These are phyloP conservation scores for Lipomyces anomalus DNA, from an alignment of 805 yeast species.

Conservation along the genomic window DNA sequence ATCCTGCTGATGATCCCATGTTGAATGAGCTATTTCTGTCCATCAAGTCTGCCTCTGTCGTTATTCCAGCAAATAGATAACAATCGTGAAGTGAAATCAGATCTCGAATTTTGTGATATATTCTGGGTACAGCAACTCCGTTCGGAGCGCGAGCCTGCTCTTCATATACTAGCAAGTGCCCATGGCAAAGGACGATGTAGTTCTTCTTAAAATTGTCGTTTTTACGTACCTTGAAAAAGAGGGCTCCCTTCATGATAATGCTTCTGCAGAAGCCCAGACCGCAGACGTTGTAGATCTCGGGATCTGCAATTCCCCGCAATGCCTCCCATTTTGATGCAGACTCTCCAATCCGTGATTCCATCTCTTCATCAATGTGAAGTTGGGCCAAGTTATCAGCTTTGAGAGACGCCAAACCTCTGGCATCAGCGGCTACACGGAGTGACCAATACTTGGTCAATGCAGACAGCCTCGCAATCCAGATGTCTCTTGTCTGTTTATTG, in stretches of 20 bases:
- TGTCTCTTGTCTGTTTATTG: slow-evolving; percentile 43
- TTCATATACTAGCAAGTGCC: slow-evolving; percentile 55
- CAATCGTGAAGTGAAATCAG: slow-evolving; percentile 61
- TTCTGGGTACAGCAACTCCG: slow-evolving; percentile 44
- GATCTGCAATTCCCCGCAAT: slow-evolving; percentile 49
- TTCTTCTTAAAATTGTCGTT: slow-evolving; percentile 59
- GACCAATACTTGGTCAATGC: slow-evolving; percentile 57
- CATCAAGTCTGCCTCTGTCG: slow-evolving; percentile 53
- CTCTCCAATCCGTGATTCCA: slow-evolving; percentile 50
- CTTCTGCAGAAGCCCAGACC: slow-evolving; percentile 54
- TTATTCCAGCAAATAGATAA: slow-evolving; percentile 68
- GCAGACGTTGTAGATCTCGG: slow-evolving; percentile 49
- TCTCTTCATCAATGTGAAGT: slow-evolving; percentile 49
- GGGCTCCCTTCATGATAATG: slow-evolving; percentile 54
- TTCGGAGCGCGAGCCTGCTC: slow-evolving; percentile 43
- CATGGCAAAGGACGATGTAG: slow-evolving; percentile 65
- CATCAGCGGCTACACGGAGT: slow-evolving; percentile 39
- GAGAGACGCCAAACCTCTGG: slow-evolving; percentile 34
- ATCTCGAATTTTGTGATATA: slow-evolving; percentile 47
- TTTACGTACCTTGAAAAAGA: slow-evolving; percentile 65
- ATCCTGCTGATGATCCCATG: not conserved
- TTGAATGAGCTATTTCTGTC: slow-evolving; percentile 23
- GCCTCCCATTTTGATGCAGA: slow-evolving; percentile 49
- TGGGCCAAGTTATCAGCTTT: slow-evolving; percentile 43
- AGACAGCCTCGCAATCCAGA: slow-evolving; percentile 58